phyloP scores from a whole-genome alignment of 78 protist genomes.

The Tieghemostelium lacteum region DNA sequence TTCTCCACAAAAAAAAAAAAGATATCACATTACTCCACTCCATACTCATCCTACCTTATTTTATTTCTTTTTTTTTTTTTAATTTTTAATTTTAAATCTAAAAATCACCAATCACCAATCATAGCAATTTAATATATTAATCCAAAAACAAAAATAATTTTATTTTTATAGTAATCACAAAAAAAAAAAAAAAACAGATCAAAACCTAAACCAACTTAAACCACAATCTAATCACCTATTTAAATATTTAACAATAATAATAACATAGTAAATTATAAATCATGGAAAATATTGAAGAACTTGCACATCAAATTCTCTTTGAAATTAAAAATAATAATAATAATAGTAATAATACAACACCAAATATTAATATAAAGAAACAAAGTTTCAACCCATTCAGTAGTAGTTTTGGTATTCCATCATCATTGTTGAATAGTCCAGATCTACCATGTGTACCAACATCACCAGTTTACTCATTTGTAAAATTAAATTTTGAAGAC shows the following conservation, averaged over 20 bases:
- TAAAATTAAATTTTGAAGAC: neutral
- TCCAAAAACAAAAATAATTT: no score
- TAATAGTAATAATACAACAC: neutral
- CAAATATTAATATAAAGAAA: neutral
- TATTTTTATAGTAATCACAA: no score
- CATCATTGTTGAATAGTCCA: neutral
- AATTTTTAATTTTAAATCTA: neutral
- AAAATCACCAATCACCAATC: no score
- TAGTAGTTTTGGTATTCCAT: neutral
- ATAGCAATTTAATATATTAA: neutral
- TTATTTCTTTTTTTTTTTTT: neutral
- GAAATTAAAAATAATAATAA: slow-evolving; percentile 15
- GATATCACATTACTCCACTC: no score
- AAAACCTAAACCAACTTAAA: no score
- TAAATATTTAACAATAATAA: neutral
- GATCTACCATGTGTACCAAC: slow-evolving; percentile 23
- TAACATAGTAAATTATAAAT: slow-evolving; percentile 43
- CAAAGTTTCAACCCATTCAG: neutral
- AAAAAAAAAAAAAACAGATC: neutral
- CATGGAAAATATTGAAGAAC: slow-evolving; percentile 27
- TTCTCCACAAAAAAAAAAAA: no score
- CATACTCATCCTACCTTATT: no score
- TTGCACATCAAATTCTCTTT: slow-evolving; percentile 53
- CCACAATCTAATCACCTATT: no score
- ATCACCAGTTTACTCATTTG: slow-evolving; percentile 1